Evolutionary conservation across 1,284 basidiomycete genomes (phyloP), one percentile per base, ranked within the genome.

Genomic region (Amylostereum chailletii): DNA sequence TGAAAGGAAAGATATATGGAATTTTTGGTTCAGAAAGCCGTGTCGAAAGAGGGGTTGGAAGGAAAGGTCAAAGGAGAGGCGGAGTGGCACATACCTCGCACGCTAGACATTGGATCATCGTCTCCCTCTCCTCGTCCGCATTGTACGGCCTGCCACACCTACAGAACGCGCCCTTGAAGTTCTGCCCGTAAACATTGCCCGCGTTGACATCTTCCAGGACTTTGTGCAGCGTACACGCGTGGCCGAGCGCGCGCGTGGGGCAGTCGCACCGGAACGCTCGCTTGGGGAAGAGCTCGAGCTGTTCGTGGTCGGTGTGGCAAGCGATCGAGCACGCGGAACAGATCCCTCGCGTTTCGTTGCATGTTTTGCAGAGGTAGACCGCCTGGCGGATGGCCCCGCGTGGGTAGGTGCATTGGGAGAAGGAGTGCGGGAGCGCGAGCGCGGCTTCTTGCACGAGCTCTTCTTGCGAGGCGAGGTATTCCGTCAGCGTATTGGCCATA

Each of bases 251-350:
- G 8, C 64, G 56, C 6, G 87, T 90, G 2, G 87, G 86, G 62
- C 87, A 90, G 64, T 90, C 87, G 60, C 87, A 90, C 31, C 81
- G 78, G 61, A 90, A 90, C 52, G 73, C 67, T 51, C 87, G 77
- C 61, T 90, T 90, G 1, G 86, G 86, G 65, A 90, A 90, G 67
- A 90, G 72, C 62, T 90, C 88, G 46, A 90, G 64, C 62, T 90
- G 87, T 59, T 89, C 83, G 64, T 88, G 84, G 61, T 87, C 72
- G 11, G 83, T 83, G 61, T 90, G 87, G 59, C 87, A 90, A 19
- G 86, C 83, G 47, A 90, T 75, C 19, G 85, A 86, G 64, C 87
- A 90, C n/a, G 87, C 83, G 10, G 82, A 76, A 58, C 87, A 90
- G 49, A 90, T 70, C 4, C 77, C 78, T 11, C 70, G 65, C 0